Base-by-base conservation (phyloP, 495 filamentous ascomycete species). In the Lophiotrema nucula region DNA sequence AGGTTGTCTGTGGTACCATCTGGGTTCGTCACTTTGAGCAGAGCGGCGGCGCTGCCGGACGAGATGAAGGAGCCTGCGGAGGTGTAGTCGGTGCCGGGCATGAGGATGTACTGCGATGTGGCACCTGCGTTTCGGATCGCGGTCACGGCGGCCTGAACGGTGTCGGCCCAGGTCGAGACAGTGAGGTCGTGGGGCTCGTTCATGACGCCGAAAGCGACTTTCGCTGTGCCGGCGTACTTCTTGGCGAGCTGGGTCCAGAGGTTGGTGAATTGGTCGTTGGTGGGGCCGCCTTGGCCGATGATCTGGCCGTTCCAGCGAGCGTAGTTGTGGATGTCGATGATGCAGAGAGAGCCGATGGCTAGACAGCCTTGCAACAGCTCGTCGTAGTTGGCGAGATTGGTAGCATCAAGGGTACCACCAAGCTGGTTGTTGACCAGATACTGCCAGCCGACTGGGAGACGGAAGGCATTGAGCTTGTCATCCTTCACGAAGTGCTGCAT, bases 41-140 rank as follows among this genome's bases (percentile, higher is more conserved):
- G 70, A 13, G 74, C 75, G 1, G 72, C 73, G 1, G 67, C 77
- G 28, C 74, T 75, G 16, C 79, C 79, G 50, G 65, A 71, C 3
- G 65, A 62, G 16, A 78, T 65, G 31, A 81, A 74, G 3, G 65
- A 65, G 22, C 65, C 74, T 6, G 79, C 79, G 50, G 67, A 70
- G 24, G 80, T 77, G 59, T 79, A 83, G 48, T 71, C 62, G 18
- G 67, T 73, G 18, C 78, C 77, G 5, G 78, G 76, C 2, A 78
- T 60, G 8, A 76, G 60, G 48, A 81, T 83, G 64, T 77, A 74
- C 43, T 85, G 77, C 13, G 61, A 62, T 16, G 73, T 76, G 3
- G 81, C 82, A n/a, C 82, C 83, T 26, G 81, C 77, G n/a, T n/a
- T n/a, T 37, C 82, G 74, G 56, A 87, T 85, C 8, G 80, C 81